Evolutionary conservation across 179 eudicot genomes (phyloP).

Genomic region (Silene coronaria): DNA sequence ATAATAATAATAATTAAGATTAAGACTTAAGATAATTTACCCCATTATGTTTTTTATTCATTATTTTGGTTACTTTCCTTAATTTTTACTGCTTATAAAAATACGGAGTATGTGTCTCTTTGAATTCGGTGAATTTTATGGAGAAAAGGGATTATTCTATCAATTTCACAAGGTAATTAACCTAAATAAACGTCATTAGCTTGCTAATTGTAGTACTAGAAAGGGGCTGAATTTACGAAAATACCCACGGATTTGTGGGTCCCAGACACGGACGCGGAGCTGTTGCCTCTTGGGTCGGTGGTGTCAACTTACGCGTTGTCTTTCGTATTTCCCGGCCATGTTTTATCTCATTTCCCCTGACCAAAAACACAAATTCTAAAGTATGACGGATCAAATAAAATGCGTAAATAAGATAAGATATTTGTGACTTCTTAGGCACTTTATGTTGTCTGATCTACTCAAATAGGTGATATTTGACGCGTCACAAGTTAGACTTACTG

Average conservation of each 20-base stretch:
- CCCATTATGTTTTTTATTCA: neutral
- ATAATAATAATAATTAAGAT: too few relatives aligned
- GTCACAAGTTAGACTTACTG: too few relatives aligned
- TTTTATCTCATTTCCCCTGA: too few relatives aligned
- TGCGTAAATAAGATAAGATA: too few relatives aligned
- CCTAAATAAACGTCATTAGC: neutral
- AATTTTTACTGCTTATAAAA: neutral
- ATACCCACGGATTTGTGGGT: conserved; percentile 22
- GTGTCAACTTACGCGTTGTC: conserved; percentile 23
- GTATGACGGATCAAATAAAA: too few relatives aligned
- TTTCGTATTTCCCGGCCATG: neutral
- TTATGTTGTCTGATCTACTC: too few relatives aligned
- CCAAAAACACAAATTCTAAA: too few relatives aligned
- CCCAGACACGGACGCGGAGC: conserved; percentile 25
- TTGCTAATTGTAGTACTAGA: neutral
- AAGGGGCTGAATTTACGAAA: conserved; percentile 12
- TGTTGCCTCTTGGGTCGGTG: conserved; percentile 24
- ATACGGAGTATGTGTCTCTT: neutral
- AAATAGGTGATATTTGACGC: too few relatives aligned
- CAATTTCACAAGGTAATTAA: conserved; percentile 10
- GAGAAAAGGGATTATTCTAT: neutral
- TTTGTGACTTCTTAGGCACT: too few relatives aligned
- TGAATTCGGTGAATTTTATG: neutral
- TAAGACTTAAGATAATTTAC: too few relatives aligned
- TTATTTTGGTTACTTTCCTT: conserved; percentile 10